Conservation (phyloP, 306 rosid species). For the Calophaca sinica region DNA sequence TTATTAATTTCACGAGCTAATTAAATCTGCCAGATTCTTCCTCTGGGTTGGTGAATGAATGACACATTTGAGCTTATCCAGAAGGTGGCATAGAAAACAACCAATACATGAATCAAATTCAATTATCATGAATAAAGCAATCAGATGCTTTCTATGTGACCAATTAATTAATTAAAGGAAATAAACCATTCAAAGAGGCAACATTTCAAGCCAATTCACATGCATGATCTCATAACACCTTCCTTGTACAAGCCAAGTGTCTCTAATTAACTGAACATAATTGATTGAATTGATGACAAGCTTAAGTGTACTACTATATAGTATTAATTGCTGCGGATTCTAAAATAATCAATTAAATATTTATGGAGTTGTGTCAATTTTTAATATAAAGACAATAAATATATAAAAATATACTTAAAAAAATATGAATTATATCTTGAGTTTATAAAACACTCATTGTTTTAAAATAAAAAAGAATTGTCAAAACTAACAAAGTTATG, state of each 20-base stretch:
- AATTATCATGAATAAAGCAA: background rate
- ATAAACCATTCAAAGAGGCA: background rate
- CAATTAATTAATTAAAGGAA: conserved; percentile 1
- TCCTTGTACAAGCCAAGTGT: conserved; percentile 13
- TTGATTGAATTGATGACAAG: too few species aligned
- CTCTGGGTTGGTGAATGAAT: conserved; percentile 45
- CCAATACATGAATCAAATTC: conserved; percentile 5
- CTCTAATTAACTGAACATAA: conserved; percentile 3
- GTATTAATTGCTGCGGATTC: too few species aligned
- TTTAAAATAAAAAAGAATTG: too few species aligned
- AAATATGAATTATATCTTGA: too few species aligned
- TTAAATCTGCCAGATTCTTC: conserved; percentile 45
- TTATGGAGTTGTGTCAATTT: too few species aligned
- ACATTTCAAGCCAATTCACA: conserved; percentile 38
- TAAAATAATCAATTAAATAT: too few species aligned
- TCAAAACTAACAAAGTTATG: too few species aligned
- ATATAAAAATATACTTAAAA: too few species aligned
- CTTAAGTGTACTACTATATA: background rate
- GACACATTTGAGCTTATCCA: conserved; percentile 47
- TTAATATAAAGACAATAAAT: too few species aligned
- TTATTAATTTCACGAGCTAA: conserved; percentile 5
- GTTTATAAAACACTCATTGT: too few species aligned
- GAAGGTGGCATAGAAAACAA: conserved; percentile 18
- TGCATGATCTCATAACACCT: conserved; percentile 27
- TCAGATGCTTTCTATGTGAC: conserved; percentile 13